phyloP scores from a whole-genome alignment of 2,329 filamentous ascomycete species.

The Scytalidium lignicola region DNA sequence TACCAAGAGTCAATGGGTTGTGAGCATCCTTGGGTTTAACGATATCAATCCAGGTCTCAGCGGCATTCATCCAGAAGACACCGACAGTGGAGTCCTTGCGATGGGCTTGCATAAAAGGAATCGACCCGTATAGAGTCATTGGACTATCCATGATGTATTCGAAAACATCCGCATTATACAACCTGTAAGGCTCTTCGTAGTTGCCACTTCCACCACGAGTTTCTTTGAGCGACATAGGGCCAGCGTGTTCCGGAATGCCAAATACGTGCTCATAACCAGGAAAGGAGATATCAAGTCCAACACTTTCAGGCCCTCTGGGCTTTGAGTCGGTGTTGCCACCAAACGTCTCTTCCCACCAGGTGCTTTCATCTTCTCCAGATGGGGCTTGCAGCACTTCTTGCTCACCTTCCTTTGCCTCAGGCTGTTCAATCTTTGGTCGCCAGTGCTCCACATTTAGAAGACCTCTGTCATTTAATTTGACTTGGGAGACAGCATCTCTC shows the following conservation, averaged over 20 bases:
- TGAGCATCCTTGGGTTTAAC: conserved; percentile 68
- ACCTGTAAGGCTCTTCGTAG: conserved; percentile 81
- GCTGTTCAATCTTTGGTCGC: conserved; percentile 73
- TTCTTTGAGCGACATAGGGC: conserved; percentile 80
- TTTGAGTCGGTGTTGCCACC: conserved; percentile 94
- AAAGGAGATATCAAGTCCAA: conserved; percentile 88
- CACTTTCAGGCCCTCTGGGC: conserved; percentile 88
- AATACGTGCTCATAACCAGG: conserved; percentile 88
- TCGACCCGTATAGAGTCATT: conserved; percentile 97
- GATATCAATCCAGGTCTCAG: conserved; percentile 97
- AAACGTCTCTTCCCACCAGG: conserved; percentile 97
- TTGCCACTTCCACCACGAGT: conserved; percentile 84
- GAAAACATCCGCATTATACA: conserved; percentile 97
- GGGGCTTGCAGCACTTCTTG: conserved; percentile 35
- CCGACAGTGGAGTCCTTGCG: conserved; percentile 89
- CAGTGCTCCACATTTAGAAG: conserved; percentile 93
- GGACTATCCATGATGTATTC: conserved; percentile 96
- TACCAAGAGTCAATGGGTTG: conserved; percentile 74
- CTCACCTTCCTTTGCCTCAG: conserved; percentile 31
- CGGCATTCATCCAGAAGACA: conserved; percentile 95
- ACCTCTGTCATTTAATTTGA: conserved; percentile 87
- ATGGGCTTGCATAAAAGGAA: conserved; percentile 97
- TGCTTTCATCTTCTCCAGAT: conserved; percentile 69
- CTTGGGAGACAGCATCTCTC: conserved; percentile 72
- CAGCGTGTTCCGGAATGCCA: conserved; percentile 90